phyloP scores from a whole-genome alignment of 345 rosid species.

The thale cress (Arabidopsis thaliana) region DNA sequence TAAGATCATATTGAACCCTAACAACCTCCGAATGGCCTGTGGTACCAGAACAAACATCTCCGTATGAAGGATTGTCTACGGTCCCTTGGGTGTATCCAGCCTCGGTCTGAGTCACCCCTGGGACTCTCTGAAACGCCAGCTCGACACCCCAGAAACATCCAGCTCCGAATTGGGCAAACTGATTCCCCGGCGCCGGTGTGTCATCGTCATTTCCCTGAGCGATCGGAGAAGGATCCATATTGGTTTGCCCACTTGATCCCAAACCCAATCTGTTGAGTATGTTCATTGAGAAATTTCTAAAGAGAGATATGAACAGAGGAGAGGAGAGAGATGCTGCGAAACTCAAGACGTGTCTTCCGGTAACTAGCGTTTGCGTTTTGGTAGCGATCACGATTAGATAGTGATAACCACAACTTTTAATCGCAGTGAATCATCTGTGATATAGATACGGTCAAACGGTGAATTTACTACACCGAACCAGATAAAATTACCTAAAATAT shows the following conservation, averaged over 20 bases:
- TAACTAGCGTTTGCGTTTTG: slow-evolving; percentile 23
- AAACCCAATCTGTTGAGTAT: slow-evolving; percentile 88
- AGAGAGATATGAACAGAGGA: slow-evolving; percentile 25
- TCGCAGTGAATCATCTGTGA: too few species aligned
- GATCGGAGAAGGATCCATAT: slow-evolving; percentile 65
- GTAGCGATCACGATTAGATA: not conserved
- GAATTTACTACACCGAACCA: not conserved
- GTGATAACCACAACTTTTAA: too few species aligned
- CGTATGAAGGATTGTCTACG: slow-evolving; percentile 69
- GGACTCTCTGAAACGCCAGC: slow-evolving; percentile 80
- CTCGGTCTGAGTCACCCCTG: slow-evolving; percentile 82
- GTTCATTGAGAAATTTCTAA: slow-evolving; percentile 57
- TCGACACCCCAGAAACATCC: slow-evolving; percentile 99
- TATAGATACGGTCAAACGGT: too few species aligned
- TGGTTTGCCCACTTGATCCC: slow-evolving; percentile 60
- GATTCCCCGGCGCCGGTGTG: slow-evolving; percentile 73
- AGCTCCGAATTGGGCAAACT: slow-evolving; percentile 85
- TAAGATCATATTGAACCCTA: slow-evolving; percentile 88
- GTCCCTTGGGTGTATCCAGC: slow-evolving; percentile 83
- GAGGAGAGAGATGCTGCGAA: not conserved
- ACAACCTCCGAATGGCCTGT: slow-evolving; percentile 77
- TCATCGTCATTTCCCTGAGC: slow-evolving; percentile 80
- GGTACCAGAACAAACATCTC: slow-evolving; percentile 78
- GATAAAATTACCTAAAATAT: too few species aligned
- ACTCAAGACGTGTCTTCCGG: not conserved